Conservation (phyloP, 106 monocot species). For the Hemerocallis citrina region DNA sequence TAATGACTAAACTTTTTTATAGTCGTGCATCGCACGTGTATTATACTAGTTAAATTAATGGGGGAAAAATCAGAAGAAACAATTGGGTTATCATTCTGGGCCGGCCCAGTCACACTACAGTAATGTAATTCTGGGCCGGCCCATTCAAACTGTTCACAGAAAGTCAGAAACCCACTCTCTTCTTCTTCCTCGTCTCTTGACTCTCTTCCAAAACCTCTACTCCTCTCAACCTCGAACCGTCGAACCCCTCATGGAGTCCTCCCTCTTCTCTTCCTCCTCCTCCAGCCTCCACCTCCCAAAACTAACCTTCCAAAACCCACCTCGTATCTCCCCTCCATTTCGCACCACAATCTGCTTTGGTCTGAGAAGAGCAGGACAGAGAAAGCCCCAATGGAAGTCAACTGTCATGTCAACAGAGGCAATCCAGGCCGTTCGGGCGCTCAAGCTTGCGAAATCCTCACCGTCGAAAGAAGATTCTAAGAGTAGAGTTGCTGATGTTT, state of each 20-base stretch:
- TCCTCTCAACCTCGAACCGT: too few relatives aligned
- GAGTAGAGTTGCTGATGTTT: constrained; percentile 16
- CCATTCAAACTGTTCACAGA: too few relatives aligned
- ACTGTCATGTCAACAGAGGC: constrained; percentile 53
- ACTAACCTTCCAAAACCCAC: not conserved
- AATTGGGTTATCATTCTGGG: too few relatives aligned
- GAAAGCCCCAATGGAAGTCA: constrained; percentile 49
- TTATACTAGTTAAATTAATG: too few relatives aligned
- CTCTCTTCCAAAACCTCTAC: too few relatives aligned
- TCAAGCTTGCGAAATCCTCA: constrained; percentile 49
- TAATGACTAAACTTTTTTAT: too few relatives aligned
- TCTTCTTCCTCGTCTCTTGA: too few relatives aligned
- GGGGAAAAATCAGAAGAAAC: too few relatives aligned
- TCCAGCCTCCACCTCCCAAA: not conserved
- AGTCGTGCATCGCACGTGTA: too few relatives aligned
- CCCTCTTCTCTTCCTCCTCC: not conserved
- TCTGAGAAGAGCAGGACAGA: constrained; percentile 39
- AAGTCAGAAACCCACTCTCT: too few relatives aligned
- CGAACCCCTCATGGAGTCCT: not conserved
- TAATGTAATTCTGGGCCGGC: too few relatives aligned
- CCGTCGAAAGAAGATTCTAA: not conserved
- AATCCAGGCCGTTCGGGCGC: constrained; percentile 68
- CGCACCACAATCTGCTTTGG: constrained; percentile 50
- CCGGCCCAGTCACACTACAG: too few relatives aligned
- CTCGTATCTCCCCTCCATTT: not conserved